Base-by-base conservation (phyloP, 2,329 filamentous ascomycete genomes). In the Orbilia ellipsospora region DNA sequence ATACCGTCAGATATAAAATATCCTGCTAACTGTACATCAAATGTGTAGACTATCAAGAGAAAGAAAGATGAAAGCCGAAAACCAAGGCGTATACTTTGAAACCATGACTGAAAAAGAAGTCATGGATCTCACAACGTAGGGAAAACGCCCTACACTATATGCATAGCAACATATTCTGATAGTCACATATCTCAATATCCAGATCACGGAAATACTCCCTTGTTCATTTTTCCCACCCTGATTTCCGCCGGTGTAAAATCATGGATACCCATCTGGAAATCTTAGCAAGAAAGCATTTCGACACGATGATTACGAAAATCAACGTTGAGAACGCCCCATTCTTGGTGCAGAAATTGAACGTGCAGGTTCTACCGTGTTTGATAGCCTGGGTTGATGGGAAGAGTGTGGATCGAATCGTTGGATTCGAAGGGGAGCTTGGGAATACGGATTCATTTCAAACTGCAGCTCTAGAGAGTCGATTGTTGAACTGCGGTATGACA, bases 311-410 rank as follows among this genome's bases (percentile, higher is more conserved):
- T 65, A 80, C 88, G 16, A 85, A 84, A 74, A 88, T 88, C 79
- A 86, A 87, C 77, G 87, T 88, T 40, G 86, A 88, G 66, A 88
- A 88, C 73, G 86, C 86, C 4, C 86, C 87, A 0, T 89, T 88
- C 73, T 81, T 89, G 62, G 86, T 88, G 26, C 85, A 86, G 2
- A 88, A 86, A 78, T 80, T 89, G 31, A 86, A 86, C 44, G 82
- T 89, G 16, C 84, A 88, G 78, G 86, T 88, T 1, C 80, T 89
- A 50, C 87, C 87, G 3, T 89, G 87, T 78, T 85, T 89, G 16
- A 83, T 88, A 60, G 84, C 85, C 2, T 89, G 88, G 79, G 82
- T 87, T 20, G 84, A 88, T 78, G 87, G 87, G 6, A 82, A 86
- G 55, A 83, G 84, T 51, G 85, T 85, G 44, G 87, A 88, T 78